phyloP scores from a whole-genome alignment of 2,329 filamentous ascomycete genomes.

The Stromatinia cepivora region DNA sequence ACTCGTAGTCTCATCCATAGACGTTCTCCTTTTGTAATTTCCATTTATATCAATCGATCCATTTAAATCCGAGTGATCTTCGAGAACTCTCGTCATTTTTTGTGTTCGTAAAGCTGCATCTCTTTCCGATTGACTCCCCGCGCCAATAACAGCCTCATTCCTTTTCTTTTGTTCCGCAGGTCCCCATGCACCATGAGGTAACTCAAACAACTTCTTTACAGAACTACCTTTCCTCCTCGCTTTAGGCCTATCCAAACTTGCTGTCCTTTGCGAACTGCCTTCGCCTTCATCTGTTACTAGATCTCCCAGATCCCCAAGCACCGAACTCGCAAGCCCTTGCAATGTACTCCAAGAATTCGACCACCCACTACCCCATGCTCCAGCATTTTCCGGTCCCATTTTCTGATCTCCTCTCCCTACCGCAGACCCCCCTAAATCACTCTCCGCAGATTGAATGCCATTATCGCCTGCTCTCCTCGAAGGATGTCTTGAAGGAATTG shows the following conservation, averaged over 20 bases:
- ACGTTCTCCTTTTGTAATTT: slow-evolving; percentile 38
- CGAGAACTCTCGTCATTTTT: slow-evolving; percentile 59
- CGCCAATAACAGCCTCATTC: slow-evolving; percentile 46
- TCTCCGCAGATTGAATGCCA: slow-evolving; percentile 9
- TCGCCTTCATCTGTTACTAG: slow-evolving; percentile 28
- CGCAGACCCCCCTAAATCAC: slow-evolving; percentile 13
- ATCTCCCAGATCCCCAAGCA: slow-evolving; percentile 34
- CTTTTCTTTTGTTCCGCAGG: slow-evolving; percentile 31
- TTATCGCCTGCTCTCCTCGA: slow-evolving; percentile 24
- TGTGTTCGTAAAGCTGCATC: slow-evolving; percentile 56
- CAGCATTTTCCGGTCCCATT: slow-evolving; percentile 17
- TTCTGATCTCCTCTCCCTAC: slow-evolving; percentile 11
- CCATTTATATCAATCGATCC: slow-evolving; percentile 52
- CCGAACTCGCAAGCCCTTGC: slow-evolving; percentile 40
- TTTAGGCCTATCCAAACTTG: slow-evolving; percentile 21
- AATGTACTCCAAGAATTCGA: slow-evolving; percentile 38
- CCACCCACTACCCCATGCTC: slow-evolving; percentile 31
- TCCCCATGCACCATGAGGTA: slow-evolving; percentile 37
- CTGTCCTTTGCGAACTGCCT: slow-evolving; percentile 17
- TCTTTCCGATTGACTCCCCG: slow-evolving; percentile 54
- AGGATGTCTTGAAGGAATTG: slow-evolving; percentile 49
- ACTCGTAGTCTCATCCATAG: slow-evolving; percentile 34
- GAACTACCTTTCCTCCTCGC: slow-evolving; percentile 25
- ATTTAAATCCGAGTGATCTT: slow-evolving; percentile 61
- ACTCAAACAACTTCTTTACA: slow-evolving; percentile 27